Evolutionary conservation across 2,329 filamentous ascomycete genomes (phyloP).

Genomic region (Monosporascus sp.): DNA sequence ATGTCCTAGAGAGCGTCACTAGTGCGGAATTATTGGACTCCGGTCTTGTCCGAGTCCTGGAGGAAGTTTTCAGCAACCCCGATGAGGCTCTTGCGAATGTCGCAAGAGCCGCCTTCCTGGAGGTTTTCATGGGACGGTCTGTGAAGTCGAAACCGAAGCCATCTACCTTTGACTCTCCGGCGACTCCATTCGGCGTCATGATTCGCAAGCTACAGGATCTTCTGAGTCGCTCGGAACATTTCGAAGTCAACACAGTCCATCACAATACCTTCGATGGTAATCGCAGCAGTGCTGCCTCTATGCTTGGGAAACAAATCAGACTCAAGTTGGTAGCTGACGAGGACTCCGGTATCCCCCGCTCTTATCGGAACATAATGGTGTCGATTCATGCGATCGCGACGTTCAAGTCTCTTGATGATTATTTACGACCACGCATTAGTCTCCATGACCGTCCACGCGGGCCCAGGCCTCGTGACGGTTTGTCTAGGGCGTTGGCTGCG

Average conservation of each 20-base stretch:
- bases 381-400: constrained; percentile 98
- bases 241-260: constrained; percentile 93
- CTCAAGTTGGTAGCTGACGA: constrained; percentile 86
- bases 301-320: constrained; percentile 93
- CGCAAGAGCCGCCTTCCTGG: constrained; percentile 78
- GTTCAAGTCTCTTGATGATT: constrained; percentile 95
- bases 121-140: constrained; percentile 81
- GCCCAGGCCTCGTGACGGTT: constrained; percentile 55
- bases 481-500: constrained; percentile 66
- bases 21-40: constrained; percentile 92
- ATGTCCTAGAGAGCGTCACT: constrained; percentile 87
- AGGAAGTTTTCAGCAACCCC: constrained; percentile 74
- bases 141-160: constrained; percentile 62
- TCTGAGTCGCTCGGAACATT: constrained; percentile 93
- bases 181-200: constrained; percentile 83
- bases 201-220: constrained; percentile 94
- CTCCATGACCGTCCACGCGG: constrained; percentile 68
- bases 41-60: constrained; percentile 76
- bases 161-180: constrained; percentile 60
- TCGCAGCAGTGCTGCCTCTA: constrained; percentile 84
- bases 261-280: constrained; percentile 88
- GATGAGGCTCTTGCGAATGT: constrained; percentile 56
- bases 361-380: constrained; percentile 93
- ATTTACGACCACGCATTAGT: constrained; percentile 83
- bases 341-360: constrained; percentile 79